Conservation (phyloP, 768 basidiomycete species). For the Cystobasidium onofrii region DNA sequence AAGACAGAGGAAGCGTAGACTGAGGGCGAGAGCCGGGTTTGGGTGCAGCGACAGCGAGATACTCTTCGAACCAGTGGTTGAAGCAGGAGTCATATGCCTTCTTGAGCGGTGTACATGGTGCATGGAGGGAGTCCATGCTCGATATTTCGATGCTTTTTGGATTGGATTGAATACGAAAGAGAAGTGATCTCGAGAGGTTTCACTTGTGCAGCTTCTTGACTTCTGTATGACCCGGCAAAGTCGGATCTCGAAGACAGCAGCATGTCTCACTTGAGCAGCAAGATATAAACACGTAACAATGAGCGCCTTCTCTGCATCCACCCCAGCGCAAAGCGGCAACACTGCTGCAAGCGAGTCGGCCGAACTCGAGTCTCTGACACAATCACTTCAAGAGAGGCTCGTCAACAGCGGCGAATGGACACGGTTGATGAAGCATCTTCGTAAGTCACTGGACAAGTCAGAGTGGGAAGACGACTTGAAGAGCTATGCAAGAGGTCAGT, state of each 20-base stretch:
- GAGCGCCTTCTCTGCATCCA: not conserved
- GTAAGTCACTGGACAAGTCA: not conserved
- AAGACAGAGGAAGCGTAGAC: constrained; percentile 48
- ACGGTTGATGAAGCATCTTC: not conserved
- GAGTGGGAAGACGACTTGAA: constrained; percentile 8
- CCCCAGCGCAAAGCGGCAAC: not conserved
- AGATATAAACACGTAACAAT: not conserved
- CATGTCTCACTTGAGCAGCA: no score
- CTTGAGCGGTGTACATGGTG: constrained; percentile 82
- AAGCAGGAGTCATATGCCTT: constrained; percentile 87
- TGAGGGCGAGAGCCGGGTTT: constrained; percentile 38
- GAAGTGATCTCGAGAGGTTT: not conserved
- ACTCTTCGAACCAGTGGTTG: constrained; percentile 95
- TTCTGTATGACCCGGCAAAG: not conserved
- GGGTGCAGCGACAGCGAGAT: constrained; percentile 60
- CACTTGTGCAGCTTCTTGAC: not conserved
- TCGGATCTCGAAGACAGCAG: no score
- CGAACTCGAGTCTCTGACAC: constrained; percentile 1
- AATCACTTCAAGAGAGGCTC: constrained; percentile 15
- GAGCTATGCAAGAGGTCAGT: constrained; percentile 21
- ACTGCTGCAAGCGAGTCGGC: not conserved
- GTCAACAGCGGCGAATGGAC: constrained; percentile 9
- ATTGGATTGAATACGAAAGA: not conserved
- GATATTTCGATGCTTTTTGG: not conserved
- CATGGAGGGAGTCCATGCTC: constrained; percentile 55